A percentile compares a stretch with the other conserved stretches of the same genome.
Evolutionary conservation across 139 green algal genomes (phyloP).

Genomic region (Coelastrella sp.): DNA sequence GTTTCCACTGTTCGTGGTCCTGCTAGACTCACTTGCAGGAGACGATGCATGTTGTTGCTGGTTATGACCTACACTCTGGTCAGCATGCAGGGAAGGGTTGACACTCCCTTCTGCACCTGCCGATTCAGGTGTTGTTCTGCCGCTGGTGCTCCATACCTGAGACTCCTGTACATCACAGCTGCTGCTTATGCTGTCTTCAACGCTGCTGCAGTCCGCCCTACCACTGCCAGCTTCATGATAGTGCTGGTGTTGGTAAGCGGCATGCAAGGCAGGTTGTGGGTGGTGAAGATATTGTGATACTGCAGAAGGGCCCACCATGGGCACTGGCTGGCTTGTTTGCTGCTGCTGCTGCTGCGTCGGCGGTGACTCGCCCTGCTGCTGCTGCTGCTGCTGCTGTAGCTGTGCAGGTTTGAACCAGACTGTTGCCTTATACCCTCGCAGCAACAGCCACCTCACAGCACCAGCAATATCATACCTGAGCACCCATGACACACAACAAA

Average conservation of each 20-base stretch:
- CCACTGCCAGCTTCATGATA: conserved; percentile 25
- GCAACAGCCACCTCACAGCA: conserved; percentile 56
- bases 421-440: conserved; percentile 53
- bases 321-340: background rate
- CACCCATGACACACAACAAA: background rate
- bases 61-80: background rate
- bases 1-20: too few species aligned
- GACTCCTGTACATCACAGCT: background rate
- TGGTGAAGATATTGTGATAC: conserved; percentile 11
- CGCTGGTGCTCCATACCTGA: background rate
- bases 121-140: background rate
- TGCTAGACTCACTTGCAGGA: too few species aligned
- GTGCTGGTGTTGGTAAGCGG: conserved; percentile 40
- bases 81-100: background rate
- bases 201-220: background rate
- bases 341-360: conserved; percentile 21
- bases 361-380: background rate
- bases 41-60: too few species aligned
- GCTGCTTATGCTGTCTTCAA: background rate
- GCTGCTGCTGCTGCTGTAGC: conserved; percentile 12
- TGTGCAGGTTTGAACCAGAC: conserved; percentile 54
- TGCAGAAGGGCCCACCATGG: background rate
- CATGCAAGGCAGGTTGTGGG: background rate
- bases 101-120: background rate
- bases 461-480: conserved; percentile 74